phyloP scores from a whole-genome alignment of 2,329 filamentous ascomycete species.

The Epicoccum sorghinum region DNA sequence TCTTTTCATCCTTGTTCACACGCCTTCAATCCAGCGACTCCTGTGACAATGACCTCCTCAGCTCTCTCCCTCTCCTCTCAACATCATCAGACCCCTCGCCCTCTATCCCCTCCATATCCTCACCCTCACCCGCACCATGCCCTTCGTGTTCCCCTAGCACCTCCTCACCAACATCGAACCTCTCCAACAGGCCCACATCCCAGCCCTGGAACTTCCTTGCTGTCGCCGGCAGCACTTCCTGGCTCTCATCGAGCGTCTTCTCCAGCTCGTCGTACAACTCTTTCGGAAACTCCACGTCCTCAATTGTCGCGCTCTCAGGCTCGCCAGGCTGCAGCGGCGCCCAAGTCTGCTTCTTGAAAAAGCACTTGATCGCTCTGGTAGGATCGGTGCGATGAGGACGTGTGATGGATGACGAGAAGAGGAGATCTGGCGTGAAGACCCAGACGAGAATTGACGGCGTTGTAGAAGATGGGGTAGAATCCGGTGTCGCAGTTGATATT shows the following conservation, averaged over 20 bases:
- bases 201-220: slow-evolving; percentile 69
- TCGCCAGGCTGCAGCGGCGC: slow-evolving; percentile 35
- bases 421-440: slow-evolving; percentile 66
- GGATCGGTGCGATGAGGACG: slow-evolving; percentile 40
- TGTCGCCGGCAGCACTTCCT: slow-evolving; percentile 58
- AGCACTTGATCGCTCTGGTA: slow-evolving; percentile 62
- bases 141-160: slow-evolving; percentile 4
- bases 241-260: slow-evolving; percentile 56
- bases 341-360: slow-evolving; percentile 53
- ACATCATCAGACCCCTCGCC: background rate
- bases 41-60: slow-evolving; percentile 5
- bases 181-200: slow-evolving; percentile 68
- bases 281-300: slow-evolving; percentile 60
- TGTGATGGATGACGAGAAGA: slow-evolving; percentile 57
- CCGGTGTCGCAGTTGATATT: slow-evolving; percentile 2
- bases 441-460: slow-evolving; percentile 54
- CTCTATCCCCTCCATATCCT: background rate
- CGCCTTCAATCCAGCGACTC: slow-evolving; percentile 7
- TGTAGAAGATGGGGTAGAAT: background rate
- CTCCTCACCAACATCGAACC: slow-evolving; percentile 50
- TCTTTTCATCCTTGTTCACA: background rate
- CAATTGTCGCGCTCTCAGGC: slow-evolving; percentile 51
- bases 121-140: background rate
- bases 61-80: slow-evolving; percentile 6
- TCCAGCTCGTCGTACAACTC: slow-evolving; percentile 57